phyloP scores from a whole-genome alignment of 2,329 filamentous ascomycete genomes.

The Curvularia sp. region DNA sequence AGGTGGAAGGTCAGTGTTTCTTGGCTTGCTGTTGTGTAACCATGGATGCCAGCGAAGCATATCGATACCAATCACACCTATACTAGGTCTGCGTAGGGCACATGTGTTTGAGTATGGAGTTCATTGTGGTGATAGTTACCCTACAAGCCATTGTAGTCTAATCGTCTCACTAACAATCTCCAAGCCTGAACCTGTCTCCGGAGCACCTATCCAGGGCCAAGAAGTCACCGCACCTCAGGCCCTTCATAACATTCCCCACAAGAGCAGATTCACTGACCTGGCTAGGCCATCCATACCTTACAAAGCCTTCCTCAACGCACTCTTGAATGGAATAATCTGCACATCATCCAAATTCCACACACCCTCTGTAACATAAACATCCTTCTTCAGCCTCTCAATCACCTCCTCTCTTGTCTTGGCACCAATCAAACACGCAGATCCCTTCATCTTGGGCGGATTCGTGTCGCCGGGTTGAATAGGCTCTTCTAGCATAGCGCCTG shows the following conservation, averaged over 20 bases:
- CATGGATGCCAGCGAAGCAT: not conserved
- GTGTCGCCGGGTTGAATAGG: constrained; percentile 64
- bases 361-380: constrained; percentile 73
- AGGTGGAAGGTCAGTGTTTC: not conserved
- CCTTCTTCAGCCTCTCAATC: constrained; percentile 68
- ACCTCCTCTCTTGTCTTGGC: constrained; percentile 75
- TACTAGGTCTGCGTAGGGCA: not conserved
- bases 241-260: too few species aligned
- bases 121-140: not conserved
- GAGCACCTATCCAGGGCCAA: too few species aligned
- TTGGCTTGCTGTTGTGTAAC: not conserved
- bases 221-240: too few species aligned
- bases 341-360: constrained; percentile 75
- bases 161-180: not conserved
- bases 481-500: constrained; percentile 48
- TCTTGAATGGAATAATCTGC: constrained; percentile 59
- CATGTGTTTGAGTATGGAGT: not conserved
- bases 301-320: constrained; percentile 54
- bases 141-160: not conserved
- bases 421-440: constrained; percentile 71
- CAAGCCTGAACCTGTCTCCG: not conserved
- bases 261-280: too few species aligned
- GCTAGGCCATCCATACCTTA: constrained; percentile 21
- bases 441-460: constrained; percentile 71
- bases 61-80: not conserved